Evolutionary conservation across 345 rosid genomes (phyloP).

Genomic region (Citrus sp.): DNA sequence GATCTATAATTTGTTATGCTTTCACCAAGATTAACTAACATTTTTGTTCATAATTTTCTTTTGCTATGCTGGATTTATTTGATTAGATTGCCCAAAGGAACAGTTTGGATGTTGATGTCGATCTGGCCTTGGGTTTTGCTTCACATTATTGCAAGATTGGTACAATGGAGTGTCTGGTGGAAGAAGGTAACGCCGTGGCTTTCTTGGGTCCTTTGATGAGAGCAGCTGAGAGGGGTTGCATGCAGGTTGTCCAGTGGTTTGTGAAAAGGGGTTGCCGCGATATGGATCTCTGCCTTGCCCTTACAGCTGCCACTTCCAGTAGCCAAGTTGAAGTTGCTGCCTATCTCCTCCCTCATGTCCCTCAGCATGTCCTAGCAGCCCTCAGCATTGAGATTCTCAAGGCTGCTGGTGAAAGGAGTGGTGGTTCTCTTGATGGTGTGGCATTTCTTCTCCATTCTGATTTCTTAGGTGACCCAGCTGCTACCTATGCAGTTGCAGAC

Average conservation of each 20-base stretch:
- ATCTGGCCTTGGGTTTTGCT: slow-evolving; percentile 90
- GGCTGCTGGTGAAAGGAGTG: slow-evolving; percentile 93
- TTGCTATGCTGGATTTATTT: slow-evolving; percentile 11
- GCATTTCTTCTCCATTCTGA: slow-evolving; percentile 85
- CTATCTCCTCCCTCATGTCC: slow-evolving; percentile 86
- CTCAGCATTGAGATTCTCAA: slow-evolving; percentile 90
- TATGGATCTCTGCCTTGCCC: slow-evolving; percentile 96
- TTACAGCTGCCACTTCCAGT: slow-evolving; percentile 93
- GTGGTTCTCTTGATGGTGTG: slow-evolving; percentile 88
- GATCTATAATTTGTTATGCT: not conserved
- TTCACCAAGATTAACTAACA: not conserved
- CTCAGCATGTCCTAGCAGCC: slow-evolving; percentile 81
- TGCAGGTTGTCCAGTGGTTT: slow-evolving; percentile 97
- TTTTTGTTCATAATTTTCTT: slow-evolving; percentile 2
- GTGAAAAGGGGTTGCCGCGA: slow-evolving; percentile 83
- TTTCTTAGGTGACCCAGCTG: slow-evolving; percentile 77
- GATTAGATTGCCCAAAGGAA: slow-evolving; percentile 89
- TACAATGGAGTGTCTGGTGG: slow-evolving; percentile 97
- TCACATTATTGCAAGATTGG: slow-evolving; percentile 87
- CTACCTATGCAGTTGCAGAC: slow-evolving; percentile 83
- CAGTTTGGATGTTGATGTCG: slow-evolving; percentile 97
- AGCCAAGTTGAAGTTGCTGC: slow-evolving; percentile 83
- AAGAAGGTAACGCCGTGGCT: slow-evolving; percentile 91
- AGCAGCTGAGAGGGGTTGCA: slow-evolving; percentile 93
- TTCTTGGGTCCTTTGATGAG: slow-evolving; percentile 95